These are phyloP conservation scores for Ulota crispa DNA, from an alignment of 225 moss, liverwort and hornwort species.

Conservation along the genomic window DNA sequence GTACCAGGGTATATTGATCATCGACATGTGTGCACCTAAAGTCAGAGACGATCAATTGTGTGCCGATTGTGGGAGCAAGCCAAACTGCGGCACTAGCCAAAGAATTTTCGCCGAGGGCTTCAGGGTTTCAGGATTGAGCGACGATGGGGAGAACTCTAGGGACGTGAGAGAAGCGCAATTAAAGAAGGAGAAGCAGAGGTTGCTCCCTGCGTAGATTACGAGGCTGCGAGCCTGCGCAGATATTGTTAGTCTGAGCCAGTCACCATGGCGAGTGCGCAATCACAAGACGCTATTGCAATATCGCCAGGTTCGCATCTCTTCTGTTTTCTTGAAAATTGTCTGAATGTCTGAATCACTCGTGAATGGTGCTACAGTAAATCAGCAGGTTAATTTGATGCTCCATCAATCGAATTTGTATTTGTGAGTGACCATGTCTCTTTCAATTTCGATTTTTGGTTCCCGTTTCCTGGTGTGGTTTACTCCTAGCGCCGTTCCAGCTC, in stretches of 20 bases:
- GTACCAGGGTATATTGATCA: not conserved
- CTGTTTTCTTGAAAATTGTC: not conserved
- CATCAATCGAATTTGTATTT: not conserved
- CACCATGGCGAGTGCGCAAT: conserved; percentile 36
- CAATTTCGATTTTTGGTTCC: not conserved
- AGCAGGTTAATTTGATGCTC: not conserved
- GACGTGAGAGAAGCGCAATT: not conserved
- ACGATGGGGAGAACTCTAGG: not conserved
- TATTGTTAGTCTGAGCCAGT: not conserved
- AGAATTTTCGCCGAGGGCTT: not conserved
- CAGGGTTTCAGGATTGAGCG: not conserved
- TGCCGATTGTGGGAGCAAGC: not conserved
- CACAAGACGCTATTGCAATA: conserved; percentile 24
- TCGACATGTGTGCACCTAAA: not conserved
- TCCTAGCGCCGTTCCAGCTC: not conserved
- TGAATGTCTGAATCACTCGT: not conserved
- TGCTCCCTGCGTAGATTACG: not conserved
- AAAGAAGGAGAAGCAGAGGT: not conserved
- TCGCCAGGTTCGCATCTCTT: conserved; percentile 34
- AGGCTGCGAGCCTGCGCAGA: not conserved
- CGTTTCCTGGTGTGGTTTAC: not conserved
- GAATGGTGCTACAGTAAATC: not conserved
- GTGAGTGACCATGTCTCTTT: not conserved
- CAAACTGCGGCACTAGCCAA: not conserved
- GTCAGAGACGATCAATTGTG: not conserved